Base-by-base conservation (phyloP, 2,329 filamentous ascomycete species). In the Claviceps sp. region DNA sequence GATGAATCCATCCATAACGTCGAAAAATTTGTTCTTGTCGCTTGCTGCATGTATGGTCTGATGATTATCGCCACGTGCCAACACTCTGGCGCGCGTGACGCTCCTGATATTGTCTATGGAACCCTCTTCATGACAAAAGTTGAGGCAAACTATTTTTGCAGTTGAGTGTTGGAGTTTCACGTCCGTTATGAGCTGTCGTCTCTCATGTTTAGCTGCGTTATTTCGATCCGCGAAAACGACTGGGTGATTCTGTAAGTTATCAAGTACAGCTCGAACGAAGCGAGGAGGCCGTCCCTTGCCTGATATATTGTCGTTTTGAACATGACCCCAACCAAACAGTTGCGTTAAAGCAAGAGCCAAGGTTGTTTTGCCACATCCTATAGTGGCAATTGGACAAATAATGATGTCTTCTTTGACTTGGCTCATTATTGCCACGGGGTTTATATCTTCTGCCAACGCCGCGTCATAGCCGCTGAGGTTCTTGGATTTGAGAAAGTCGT, bases 351-450 rank as follows among this genome's bases (percentile, higher is more conserved):
- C 90, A 48, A 94, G 69, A 3, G 87, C 89, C 48, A 98, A 71
- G 0, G 93, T 98, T 0, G 93, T 98, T 75, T 98, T 98, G 52
- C 93, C 93, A 63, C 93, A 98, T 9, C 93, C 93, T 50, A 98
- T 85, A 0, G 93, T 95, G 1, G 93, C 89, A 59, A 96, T 82
- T 0, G 93, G 90, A 5, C 89, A 85, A n/a, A 98, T 75, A 17
- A 96, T 78, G 16, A 96, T 75, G 60, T 94, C 80, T 4, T 73
- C 68, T 0, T 72, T 76, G 2, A 86, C 79, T 6, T 82, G 75
- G 9, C 73, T 68, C 54, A 74, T 74, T 11, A 67, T 74, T 11
- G 67, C 64, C 7, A 71, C 66, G 13, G 55, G 53, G 7, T 73
- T 68, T 3, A 73, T 68, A 11, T 75, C 78, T 56, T 90, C 87